phyloP scores from a whole-genome alignment of 768 basidiomycete genomes.

The Sutorius australiensis region DNA sequence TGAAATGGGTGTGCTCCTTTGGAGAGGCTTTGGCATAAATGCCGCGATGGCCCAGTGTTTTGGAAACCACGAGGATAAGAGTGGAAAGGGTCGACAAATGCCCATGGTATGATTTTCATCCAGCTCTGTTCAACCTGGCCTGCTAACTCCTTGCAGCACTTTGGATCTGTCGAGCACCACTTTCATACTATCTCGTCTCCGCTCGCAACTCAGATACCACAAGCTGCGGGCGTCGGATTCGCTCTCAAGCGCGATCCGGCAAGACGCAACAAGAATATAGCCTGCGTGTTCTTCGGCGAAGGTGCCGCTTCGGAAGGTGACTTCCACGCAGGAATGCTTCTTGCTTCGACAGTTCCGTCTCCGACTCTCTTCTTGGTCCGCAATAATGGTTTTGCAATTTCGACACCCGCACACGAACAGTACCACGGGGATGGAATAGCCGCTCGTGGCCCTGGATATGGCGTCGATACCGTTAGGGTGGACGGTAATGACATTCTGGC shows the following conservation, averaged over 20 bases:
- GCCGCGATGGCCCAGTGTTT: constrained; percentile 91
- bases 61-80: constrained; percentile 75
- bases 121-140: not conserved
- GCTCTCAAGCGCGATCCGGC: constrained; percentile 76
- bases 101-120: constrained; percentile 59
- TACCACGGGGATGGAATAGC: constrained; percentile 93
- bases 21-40: constrained; percentile 79
- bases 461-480: constrained; percentile 86
- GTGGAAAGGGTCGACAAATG: constrained; percentile 89
- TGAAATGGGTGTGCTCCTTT: constrained; percentile 86
- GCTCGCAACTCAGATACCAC: constrained; percentile 90
- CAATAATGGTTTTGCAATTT: constrained; percentile 93
- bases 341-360: constrained; percentile 72
- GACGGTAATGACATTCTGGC: constrained; percentile 93
- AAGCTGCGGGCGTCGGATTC: constrained; percentile 90
- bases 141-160: constrained; percentile 54
- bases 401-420: constrained; percentile 85
- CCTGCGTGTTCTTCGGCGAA: constrained; percentile 90
- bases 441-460: constrained; percentile 84
- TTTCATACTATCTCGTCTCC: constrained; percentile 95
- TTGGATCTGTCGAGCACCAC: constrained; percentile 78
- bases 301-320: constrained; percentile 94
- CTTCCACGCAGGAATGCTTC: constrained; percentile 86
- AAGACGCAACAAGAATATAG: constrained; percentile 67
- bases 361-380: constrained; percentile 73